phyloP scores from a whole-genome alignment of 768 basidiomycete genomes.

The Rickenella mellea region DNA sequence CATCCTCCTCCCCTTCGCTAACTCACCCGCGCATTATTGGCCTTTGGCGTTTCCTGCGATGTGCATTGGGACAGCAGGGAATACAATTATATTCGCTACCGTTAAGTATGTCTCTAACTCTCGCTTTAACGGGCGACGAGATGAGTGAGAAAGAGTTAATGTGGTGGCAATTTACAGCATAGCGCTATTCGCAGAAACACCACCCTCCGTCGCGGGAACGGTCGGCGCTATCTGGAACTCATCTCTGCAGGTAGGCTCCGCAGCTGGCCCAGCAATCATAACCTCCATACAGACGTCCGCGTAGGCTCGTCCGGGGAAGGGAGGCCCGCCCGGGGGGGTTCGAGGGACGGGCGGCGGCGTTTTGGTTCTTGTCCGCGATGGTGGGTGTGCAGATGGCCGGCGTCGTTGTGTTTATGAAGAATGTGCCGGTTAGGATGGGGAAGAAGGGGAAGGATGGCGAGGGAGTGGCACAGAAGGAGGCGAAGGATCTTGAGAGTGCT shows the following conservation, averaged over 20 bases:
- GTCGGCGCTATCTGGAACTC: slow-evolving; percentile 49
- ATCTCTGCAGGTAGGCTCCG: slow-evolving; percentile 42
- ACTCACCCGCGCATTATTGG: slow-evolving; percentile 36
- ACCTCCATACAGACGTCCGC: slow-evolving; percentile 39
- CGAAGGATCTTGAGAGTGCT: background rate
- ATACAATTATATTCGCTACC: slow-evolving; percentile 35
- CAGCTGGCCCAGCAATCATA: slow-evolving; percentile 39
- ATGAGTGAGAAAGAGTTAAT: background rate
- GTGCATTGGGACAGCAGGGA: slow-evolving; percentile 35
- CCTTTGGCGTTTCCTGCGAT: slow-evolving; percentile 39
- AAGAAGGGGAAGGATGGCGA: background rate
- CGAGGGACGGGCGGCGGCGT: slow-evolving; percentile 29
- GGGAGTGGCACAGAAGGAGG: no score
- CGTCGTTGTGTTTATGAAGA: slow-evolving; percentile 20
- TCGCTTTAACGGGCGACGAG: background rate
- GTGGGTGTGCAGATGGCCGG: slow-evolving; percentile 21
- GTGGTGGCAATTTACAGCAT: slow-evolving; percentile 22
- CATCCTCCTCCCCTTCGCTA: slow-evolving; percentile 30
- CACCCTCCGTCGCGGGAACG: slow-evolving; percentile 39
- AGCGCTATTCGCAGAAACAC: slow-evolving; percentile 39
- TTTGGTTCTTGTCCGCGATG: slow-evolving; percentile 32
- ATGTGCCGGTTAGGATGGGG: background rate
- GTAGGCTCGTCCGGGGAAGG: slow-evolving; percentile 19
- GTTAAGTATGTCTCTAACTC: slow-evolving; percentile 30
- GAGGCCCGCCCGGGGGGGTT: slow-evolving; percentile 23